These are phyloP conservation scores for Saururus chinensis DNA, from an alignment of 164 flowering plant genomes.

Conservation along the genomic window DNA sequence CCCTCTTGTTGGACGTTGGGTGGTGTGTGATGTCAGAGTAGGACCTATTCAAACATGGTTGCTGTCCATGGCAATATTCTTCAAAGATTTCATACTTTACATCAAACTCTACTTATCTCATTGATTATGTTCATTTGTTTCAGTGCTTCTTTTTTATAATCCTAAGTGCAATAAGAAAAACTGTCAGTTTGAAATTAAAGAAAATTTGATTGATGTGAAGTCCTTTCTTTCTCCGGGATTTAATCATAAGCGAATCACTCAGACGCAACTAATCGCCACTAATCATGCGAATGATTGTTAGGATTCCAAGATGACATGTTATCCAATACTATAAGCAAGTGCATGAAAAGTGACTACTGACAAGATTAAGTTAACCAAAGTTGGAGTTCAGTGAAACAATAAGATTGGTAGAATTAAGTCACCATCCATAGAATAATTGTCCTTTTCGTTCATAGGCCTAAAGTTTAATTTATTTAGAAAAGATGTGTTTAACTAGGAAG, in stretches of 20 bases:
- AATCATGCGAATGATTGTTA: not conserved
- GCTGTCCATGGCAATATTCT: conserved; percentile 2
- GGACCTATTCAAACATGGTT: conserved; percentile 8
- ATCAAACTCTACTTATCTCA: not conserved
- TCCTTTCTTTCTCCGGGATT: not conserved
- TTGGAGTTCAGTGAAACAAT: not conserved
- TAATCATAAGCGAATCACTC: not conserved
- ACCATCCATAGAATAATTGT: too few relatives aligned
- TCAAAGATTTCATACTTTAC: conserved; percentile 1
- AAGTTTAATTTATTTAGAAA: too few relatives aligned
- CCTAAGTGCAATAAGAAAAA: not conserved
- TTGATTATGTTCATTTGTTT: not conserved
- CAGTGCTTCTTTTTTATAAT: not conserved
- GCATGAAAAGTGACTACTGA: not conserved
- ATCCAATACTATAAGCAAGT: not conserved
- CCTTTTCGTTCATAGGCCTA: too few relatives aligned
- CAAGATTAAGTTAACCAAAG: too few relatives aligned
- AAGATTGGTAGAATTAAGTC: not conserved
- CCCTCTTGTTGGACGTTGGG: conserved; percentile 3
- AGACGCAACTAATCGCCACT: not conserved
- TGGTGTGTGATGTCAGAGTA: conserved; percentile 8
- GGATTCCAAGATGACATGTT: too few relatives aligned
- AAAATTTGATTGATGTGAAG: not conserved
- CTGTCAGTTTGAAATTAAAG: not conserved
- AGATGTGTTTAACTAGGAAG: too few relatives aligned